phyloP scores from a whole-genome alignment of 2,329 filamentous ascomycete genomes.

The Fusarium goolgardi region DNA sequence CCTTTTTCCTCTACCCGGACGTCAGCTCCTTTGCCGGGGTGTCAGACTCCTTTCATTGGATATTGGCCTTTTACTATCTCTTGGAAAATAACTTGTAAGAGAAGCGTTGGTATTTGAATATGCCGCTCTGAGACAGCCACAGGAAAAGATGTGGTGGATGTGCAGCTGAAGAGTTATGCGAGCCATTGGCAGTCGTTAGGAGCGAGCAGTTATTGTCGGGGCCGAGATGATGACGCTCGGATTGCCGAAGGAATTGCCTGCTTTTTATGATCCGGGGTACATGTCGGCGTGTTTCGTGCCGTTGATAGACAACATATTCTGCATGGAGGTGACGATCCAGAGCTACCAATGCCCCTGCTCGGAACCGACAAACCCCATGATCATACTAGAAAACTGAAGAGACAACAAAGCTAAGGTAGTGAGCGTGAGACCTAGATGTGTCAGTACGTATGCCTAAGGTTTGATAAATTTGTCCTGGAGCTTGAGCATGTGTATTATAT shows the following conservation, averaged over 20 bases:
- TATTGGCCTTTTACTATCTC: not conserved
- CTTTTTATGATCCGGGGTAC: constrained; percentile 10
- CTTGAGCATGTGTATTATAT: constrained; percentile 6
- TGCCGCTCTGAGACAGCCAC: constrained; percentile 40
- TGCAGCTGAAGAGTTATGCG: constrained; percentile 29
- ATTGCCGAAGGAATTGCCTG: constrained; percentile 1
- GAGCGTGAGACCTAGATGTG: not conserved
- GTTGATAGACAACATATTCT: constrained; percentile 16
- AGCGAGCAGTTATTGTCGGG: constrained; percentile 6
- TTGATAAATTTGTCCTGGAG: constrained; percentile 21
- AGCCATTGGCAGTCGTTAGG: constrained; percentile 26
- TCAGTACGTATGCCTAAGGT: not conserved
- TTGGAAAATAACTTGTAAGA: constrained; percentile 11
- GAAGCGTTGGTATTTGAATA: constrained; percentile 25
- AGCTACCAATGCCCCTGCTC: not conserved
- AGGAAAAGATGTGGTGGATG: constrained; percentile 11
- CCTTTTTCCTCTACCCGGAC: constrained; percentile 18
- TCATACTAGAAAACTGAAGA: not conserved
- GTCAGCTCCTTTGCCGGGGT: not conserved
- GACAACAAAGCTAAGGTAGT: not conserved
- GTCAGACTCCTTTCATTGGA: not conserved
- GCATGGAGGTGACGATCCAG: constrained; percentile 7
- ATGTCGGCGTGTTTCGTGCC: constrained; percentile 17
- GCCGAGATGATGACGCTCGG: constrained; percentile 9
- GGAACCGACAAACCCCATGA: constrained; percentile 10